Evolutionary conservation across 352 stramenopile species (phyloP), one percentile per base, ranked within the genome.

Genomic region (Blastocystis sp.): DNA sequence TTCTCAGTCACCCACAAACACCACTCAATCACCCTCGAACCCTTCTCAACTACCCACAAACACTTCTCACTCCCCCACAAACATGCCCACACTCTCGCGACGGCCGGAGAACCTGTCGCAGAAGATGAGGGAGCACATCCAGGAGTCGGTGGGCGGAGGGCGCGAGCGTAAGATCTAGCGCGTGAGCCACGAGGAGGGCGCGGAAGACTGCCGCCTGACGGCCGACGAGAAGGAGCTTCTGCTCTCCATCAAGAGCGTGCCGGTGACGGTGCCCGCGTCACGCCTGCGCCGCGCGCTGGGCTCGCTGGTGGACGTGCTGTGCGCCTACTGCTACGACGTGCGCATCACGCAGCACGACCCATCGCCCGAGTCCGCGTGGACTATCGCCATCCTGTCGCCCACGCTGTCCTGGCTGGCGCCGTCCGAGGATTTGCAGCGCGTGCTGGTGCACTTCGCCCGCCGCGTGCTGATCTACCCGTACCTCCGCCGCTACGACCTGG

Each of bases 321-420:
- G 97, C 57, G 94, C 94, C 2, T 98, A 97, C 89, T 92, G 91
- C 3, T 99, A 98, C 90, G 96, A 99, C 79, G 92, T 97, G 65
- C 90, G 98, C 43, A 96, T 93, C 14, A 98, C 94, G 1, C 92
- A 97, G 78, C 96, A 95, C 52, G 97, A 99, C 89, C 93, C 94
- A 69, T 96, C 92, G 9, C 93, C 98, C 4, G 97, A 99, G 91
- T 98, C 95, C 6, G 94, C 95, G 14, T 98, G 96, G 95, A 98
- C 96, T 17, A 93, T 97, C 10, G 95, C 94, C 62, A 98, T 95
- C 89, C 89, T 98, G 34, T 98, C 94, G 76, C 92, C 95, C 38
- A 95, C 94, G 4, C 89, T 99, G 4, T 94, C 93, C 69, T 99
- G 96, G 95, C 90, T 99, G 52, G 95, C 98, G n/a, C 74, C 48